Evolutionary conservation across 2,329 filamentous ascomycete genomes (phyloP).

Genomic region (Beauveria australis): DNA sequence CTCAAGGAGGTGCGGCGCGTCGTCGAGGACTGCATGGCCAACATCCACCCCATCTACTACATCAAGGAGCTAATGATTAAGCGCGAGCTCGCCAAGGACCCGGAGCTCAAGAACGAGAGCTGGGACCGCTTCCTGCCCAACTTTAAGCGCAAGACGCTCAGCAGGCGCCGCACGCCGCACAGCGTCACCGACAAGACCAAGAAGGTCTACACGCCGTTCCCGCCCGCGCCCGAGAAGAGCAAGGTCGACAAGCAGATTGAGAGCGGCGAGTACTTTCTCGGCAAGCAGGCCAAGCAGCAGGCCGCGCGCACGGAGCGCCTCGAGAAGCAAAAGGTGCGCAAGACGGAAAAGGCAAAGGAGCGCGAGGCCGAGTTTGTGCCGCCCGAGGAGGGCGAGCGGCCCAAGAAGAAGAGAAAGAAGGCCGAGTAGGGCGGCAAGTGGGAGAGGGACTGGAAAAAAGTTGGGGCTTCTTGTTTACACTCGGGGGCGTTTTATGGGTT

Average conservation of each 20-base stretch:
- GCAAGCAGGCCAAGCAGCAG: slow-evolving; percentile 85
- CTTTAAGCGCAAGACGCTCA: slow-evolving; percentile 89
- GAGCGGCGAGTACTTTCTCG: slow-evolving; percentile 91
- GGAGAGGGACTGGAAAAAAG: neutral
- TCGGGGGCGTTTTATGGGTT: neutral
- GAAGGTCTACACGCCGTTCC: slow-evolving; percentile 96
- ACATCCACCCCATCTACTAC: slow-evolving; percentile 89
- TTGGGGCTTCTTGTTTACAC: neutral
- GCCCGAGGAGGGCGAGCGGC: slow-evolving; percentile 65
- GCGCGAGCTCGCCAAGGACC: slow-evolving; percentile 82
- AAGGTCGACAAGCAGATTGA: slow-evolving; percentile 98
- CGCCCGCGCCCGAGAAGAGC: slow-evolving; percentile 94
- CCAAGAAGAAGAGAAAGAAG: slow-evolving; percentile 55
- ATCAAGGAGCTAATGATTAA: slow-evolving; percentile 81
- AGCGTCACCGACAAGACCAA: slow-evolving; percentile 88
- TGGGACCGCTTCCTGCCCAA: slow-evolving; percentile 96
- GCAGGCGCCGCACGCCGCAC: slow-evolving; percentile 71
- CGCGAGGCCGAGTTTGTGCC: slow-evolving; percentile 79
- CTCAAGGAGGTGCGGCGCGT: slow-evolving; percentile 86
- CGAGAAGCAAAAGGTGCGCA: slow-evolving; percentile 79
- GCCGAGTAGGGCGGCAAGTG: slow-evolving; percentile 21
- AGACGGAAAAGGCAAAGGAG: slow-evolving; percentile 80
- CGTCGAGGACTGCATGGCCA: slow-evolving; percentile 93
- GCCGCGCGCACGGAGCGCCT: slow-evolving; percentile 70
- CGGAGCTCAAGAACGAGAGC: slow-evolving; percentile 74